These are phyloP conservation scores for Papiliotrema laurentii DNA, from an alignment of 1,284 basidiomycete species.

Conservation along the genomic window DNA sequence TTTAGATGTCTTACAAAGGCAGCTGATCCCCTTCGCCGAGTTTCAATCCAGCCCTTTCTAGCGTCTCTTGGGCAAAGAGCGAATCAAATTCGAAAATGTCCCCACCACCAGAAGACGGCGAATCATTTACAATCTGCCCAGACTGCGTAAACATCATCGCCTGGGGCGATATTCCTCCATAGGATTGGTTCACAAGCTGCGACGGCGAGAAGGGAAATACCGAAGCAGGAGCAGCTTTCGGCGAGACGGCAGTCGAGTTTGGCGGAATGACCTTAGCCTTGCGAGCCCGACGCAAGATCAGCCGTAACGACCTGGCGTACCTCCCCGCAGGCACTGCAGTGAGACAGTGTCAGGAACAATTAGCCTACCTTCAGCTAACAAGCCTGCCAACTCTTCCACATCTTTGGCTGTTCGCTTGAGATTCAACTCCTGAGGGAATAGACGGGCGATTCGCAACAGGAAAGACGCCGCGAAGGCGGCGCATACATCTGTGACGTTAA, in stretches of 20 bases:
- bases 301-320: constrained; percentile 77
- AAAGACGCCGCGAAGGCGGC: constrained; percentile 89
- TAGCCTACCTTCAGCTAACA: constrained; percentile 67
- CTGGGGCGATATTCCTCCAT: constrained; percentile 11
- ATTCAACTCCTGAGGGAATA: constrained; percentile 83
- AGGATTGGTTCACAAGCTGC: constrained; percentile 17
- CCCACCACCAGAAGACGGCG: constrained; percentile 32
- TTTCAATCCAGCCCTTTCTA: constrained; percentile 42
- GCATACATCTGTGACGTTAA: constrained; percentile 68
- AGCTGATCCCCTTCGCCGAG: constrained; percentile 42
- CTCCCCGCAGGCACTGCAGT: constrained; percentile 74
- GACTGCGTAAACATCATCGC: constrained; percentile 25
- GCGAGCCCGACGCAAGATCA: constrained; percentile 77
- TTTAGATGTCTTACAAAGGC: constrained; percentile 3
- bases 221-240: constrained; percentile 8
- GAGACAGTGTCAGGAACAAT: neutral
- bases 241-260: constrained; percentile 40
- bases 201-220: constrained; percentile 20
- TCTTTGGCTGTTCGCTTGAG: constrained; percentile 66
- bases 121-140: constrained; percentile 39
- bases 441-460: constrained; percentile 71
- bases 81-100: constrained; percentile 47
- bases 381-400: constrained; percentile 68
- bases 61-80: constrained; percentile 43
- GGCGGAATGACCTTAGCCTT: constrained; percentile 58